Evolutionary conservation across 352 stramenopile species (phyloP).

Genomic region (Globisporangium orthogonon): DNA sequence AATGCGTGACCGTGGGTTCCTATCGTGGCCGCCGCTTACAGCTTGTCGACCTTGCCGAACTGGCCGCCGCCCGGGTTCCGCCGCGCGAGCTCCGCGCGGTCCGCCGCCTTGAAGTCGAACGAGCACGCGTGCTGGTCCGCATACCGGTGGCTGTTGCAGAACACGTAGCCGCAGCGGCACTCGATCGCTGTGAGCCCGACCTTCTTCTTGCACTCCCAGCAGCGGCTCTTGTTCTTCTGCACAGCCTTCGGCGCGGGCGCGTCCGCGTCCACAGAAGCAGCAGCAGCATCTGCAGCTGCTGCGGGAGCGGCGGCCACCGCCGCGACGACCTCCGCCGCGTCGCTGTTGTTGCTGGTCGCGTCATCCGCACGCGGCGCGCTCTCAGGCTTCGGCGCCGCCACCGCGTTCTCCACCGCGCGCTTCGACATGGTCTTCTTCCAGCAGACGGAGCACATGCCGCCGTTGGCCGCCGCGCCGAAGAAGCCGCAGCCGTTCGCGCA

Average conservation of each 20-base stretch:
- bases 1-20: not conserved
- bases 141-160: conserved; percentile 84
- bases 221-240: conserved; percentile 90
- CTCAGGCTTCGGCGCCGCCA: conserved; percentile 13
- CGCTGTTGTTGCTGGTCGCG: not conserved
- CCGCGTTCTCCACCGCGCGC: conserved; percentile 37
- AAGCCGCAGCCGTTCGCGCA: conserved; percentile 76
- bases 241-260: conserved; percentile 30
- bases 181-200: conserved; percentile 86
- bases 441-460: conserved; percentile 81
- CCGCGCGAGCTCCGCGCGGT: conserved; percentile 67
- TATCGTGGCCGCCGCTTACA: conserved; percentile 26
- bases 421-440: conserved; percentile 85
- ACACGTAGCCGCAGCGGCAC: conserved; percentile 86
- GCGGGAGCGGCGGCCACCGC: not conserved
- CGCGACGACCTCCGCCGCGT: not conserved
- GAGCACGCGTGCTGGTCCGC: conserved; percentile 81
- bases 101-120: conserved; percentile 82
- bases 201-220: conserved; percentile 91
- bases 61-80: conserved; percentile 74
- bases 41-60: conserved; percentile 84
- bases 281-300: conserved; percentile 4
- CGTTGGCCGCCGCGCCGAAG: conserved; percentile 59
- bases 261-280: conserved; percentile 15
- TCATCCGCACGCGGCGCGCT: conserved; percentile 11